Base-by-base conservation (phyloP, 2,329 filamentous ascomycete species). In the Zasmidium citrigriseum region DNA sequence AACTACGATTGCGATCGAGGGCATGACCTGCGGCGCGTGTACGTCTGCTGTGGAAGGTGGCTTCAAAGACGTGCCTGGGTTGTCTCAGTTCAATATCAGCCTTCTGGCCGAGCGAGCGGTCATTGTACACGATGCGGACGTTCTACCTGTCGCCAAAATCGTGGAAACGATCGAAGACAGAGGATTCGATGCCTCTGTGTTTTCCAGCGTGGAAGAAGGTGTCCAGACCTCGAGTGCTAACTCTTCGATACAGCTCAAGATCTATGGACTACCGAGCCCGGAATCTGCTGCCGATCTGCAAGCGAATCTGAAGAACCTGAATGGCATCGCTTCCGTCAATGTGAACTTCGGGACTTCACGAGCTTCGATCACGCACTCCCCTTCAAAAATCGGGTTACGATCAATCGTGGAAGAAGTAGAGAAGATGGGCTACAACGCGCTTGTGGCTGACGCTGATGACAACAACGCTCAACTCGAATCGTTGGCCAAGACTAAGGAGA, bases 11-110 rank as follows among this genome's bases (percentile, higher is more conserved):
- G 87, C 90, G 3, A 90, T 99, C 55, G 91, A 95, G 66, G 95
- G 95, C 52, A 99, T 99, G 95, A 99, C 95, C 1, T 98, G 95
- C 72, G 93, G 93, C 21, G 91, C 95, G 45, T 99, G 95, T 75
- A 98, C 95, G 0, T 93, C 93, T 1, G 92, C 93, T 4, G 87
- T 98, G 1, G 90, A 97, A 70, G 83, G 85, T 52, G 91, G 89
- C 2, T 95, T 99, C 76, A 85, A 86, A 65, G 85, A 83, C 62
- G 76, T 93, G 1, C 86, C 89, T 10, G 95, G 95, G 21, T 75
- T 98, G 16, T 72, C 91, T 56, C 90, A 92, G 64, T 96, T 98
- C 80, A 96, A 96, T 71, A 96, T 99, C 73, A 96, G 91, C 75
- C 79, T 99, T 65, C 82, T 98, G 27, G 96, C 95, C 3, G 95